Evolutionary conservation across 495 filamentous ascomycete genomes (phyloP), one percentile per base, ranked within the genome.

Genomic region (Tricharina praecox): DNA sequence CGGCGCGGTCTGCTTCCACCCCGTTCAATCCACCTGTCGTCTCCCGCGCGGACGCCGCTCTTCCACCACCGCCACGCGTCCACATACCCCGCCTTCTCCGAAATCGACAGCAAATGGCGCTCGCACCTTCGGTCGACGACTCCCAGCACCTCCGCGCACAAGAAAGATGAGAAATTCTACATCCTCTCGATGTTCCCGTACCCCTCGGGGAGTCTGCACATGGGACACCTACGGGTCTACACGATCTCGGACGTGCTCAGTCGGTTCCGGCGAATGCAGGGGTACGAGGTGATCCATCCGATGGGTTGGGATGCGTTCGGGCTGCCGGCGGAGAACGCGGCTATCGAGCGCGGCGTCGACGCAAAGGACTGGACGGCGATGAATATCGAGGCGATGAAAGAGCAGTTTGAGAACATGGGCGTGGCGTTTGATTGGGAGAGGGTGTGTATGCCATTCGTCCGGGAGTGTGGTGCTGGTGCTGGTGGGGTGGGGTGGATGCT

Each of bases 241-340:
- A 87, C 85, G 15, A 87, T 93, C 49, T 82, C 85, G 30, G 85
- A 93, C 65, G 79, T 85, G 2, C 63, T 93, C 24, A 75, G 84
- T 13, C 71, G 85, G 11, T 92, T 80, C 54, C 76, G 78, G 53
- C 73, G 71, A 7, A 79, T 93, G 69, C 75, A 76, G 45, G 85
- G 85, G 2, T 68, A 76, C 58, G 65, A 81, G 44, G 85, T 93
- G 24, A 60, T 92, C 19, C 74, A 90, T 43, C 85, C 85, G 23
- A 92, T 93, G 76, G 85, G 84, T 2, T 93, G 85, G 85, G 85
- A 93, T 69, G 84, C 82, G 16, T 92, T 93, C 60, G 85, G 85
- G 2, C 66, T 93, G 34, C 85, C 85, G 7, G 85, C 85, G 28
- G 85, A 93, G 66, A 93, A 93, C 66, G 85, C 85, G 15, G 85